Conservation (phyloP, 78 protist species). For the Cyanophora paradoxa region DNA sequence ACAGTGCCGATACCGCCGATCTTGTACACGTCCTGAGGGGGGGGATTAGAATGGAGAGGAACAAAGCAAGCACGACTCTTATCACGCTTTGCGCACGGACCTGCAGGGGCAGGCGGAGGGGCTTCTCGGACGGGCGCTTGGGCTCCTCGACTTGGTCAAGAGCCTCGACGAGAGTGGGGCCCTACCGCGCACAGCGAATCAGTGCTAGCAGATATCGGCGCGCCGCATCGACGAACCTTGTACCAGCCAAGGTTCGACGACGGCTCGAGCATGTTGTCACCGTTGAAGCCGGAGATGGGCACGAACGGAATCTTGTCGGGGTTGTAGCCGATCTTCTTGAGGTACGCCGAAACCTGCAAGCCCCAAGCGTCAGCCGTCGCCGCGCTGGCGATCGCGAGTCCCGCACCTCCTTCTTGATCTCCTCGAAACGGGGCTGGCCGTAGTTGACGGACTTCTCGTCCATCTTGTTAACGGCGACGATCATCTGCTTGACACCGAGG, state of each 20-base stretch:
- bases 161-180: constrained; percentile 71
- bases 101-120: constrained; percentile 93
- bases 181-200: neutral
- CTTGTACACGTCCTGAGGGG: constrained; percentile 91
- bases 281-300: constrained; percentile 79
- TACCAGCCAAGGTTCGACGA: constrained; percentile 86
- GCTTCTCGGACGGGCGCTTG: constrained; percentile 90
- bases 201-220: neutral
- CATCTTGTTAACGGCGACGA: constrained; percentile 94
- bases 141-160: constrained; percentile 78
- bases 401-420: constrained; percentile 76
- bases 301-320: constrained; percentile 80
- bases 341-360: constrained; percentile 13
- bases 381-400: too few relatives aligned
- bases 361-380: neutral
- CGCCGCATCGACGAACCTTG: constrained; percentile 47
- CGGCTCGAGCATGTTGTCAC: constrained; percentile 92
- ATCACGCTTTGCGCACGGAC: too few relatives aligned
- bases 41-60: too few relatives aligned
- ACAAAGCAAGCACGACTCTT: neutral
- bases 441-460: constrained; percentile 80
- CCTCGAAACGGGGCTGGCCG: constrained; percentile 72
- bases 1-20: constrained; percentile 96
- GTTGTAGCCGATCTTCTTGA: constrained; percentile 87
- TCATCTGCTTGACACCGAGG: constrained; percentile 92